Evolutionary conservation across 2,329 filamentous ascomycete species (phyloP), one percentile per base, ranked within the genome.

Genomic region (Phialophora expanda): DNA sequence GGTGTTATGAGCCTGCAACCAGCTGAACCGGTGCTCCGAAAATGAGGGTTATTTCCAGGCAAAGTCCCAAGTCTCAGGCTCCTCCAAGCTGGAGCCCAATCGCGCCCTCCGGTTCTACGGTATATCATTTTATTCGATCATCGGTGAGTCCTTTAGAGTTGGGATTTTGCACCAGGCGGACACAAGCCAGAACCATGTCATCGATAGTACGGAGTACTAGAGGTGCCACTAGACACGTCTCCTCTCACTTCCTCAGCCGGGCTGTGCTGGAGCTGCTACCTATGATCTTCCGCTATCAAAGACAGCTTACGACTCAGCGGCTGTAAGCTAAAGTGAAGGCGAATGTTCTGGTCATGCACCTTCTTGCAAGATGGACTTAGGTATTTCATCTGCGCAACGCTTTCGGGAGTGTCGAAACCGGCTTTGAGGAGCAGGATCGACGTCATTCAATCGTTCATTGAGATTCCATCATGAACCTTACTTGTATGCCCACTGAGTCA

Each of bases 401-500:
- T 44, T 44, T n/a, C n/a, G 38, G 38, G 17, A n/a, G 38, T 51
- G 48, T 6, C 9, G 22, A 17, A 51, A 51, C 48, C 48, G 48
- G 48, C 48, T 51, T 51, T 26, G 9, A 26, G 48, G 48, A 51
- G 9, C 12, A 30, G 14, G 4, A 24, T 38, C 58, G 56, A 59
- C 60, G 51, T 62, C 60, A 62, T 62, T 34, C 59, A 54, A 44
- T 53, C 59, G 51, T 8, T 26, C 60, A 48, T 38, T 14, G 51
- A 41, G 26, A 30, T 38, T 20, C 48, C 50, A 48, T 22, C 14
- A 17, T n/a, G 38, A 44, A 44, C 38, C 14, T n/a, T 44, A 44
- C 38, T 20, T 7, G 38, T 17, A 44, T 44, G 38, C 38, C 38
- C 14, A 44, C 38, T 44, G 4, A 44, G 38, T 22, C 48, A 51